Evolutionary conservation across 495 filamentous ascomycete genomes (phyloP).

Genomic region (Lineolata rhizophorae): DNA sequence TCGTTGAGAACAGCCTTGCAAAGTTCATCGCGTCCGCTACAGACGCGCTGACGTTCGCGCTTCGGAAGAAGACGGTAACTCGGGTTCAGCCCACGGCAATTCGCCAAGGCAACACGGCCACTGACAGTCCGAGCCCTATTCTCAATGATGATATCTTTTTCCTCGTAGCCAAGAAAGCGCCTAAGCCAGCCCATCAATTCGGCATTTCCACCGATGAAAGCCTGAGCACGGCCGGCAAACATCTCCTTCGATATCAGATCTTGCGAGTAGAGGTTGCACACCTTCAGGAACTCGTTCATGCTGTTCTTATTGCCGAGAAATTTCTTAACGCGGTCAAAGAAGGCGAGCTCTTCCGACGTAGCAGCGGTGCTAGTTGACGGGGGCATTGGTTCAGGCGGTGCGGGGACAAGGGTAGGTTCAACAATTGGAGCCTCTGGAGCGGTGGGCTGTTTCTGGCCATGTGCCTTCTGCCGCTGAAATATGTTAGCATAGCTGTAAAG

Average conservation of each 20-base stretch:
- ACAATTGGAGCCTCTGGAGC: conserved; percentile 45
- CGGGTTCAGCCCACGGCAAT: conserved; percentile 80
- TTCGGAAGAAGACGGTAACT: conserved; percentile 87
- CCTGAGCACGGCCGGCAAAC: conserved; percentile 56
- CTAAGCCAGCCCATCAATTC: conserved; percentile 79
- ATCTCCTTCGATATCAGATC: conserved; percentile 68
- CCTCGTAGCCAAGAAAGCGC: conserved; percentile 48
- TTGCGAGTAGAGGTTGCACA: conserved; percentile 81
- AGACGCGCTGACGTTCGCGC: conserved; percentile 49
- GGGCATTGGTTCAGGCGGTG: conserved; percentile 64
- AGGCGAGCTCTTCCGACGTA: conserved; percentile 56
- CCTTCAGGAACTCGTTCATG: conserved; percentile 86
- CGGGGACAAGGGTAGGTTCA: conserved; percentile 69
- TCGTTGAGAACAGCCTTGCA: conserved; percentile 86
- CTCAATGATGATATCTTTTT: conserved; percentile 53
- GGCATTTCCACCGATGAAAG: conserved; percentile 69
- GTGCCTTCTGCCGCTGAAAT: conserved; percentile 37
- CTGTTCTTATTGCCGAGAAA: conserved; percentile 77
- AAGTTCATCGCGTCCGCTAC: conserved; percentile 83
- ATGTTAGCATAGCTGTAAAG: conserved; percentile 7
- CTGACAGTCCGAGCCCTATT: conserved; percentile 49
- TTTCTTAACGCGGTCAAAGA: conserved; percentile 95
- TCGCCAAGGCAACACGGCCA: conserved; percentile 65
- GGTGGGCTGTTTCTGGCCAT: conserved; percentile 35
- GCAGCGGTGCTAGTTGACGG: conserved; percentile 43